Percentiles rank a stretch among this genome's conserved stretches.
phyloP scores from a whole-genome alignment of 1,284 basidiomycete genomes.

The Coniferiporia sulphurascens region DNA sequence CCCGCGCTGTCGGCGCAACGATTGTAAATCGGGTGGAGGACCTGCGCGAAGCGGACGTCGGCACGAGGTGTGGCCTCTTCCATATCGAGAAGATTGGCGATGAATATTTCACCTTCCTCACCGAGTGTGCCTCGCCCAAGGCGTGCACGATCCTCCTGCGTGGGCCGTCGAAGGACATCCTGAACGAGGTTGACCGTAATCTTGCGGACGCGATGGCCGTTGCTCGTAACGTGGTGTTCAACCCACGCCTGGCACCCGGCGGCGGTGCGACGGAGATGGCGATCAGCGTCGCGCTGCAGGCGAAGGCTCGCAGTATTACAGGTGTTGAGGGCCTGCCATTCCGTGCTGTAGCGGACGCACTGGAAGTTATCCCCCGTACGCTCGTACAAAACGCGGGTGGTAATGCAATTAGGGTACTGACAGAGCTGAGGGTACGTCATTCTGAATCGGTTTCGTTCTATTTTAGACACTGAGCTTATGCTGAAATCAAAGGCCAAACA shows the following conservation, averaged over 20 bases:
- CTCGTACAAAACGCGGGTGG: slow-evolving; percentile 95
- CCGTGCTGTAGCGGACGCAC: slow-evolving; percentile 89
- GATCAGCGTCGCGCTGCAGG: slow-evolving; percentile 84
- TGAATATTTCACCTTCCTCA: slow-evolving; percentile 98
- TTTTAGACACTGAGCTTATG: not conserved
- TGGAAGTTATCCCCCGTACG: slow-evolving; percentile 97
- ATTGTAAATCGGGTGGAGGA: slow-evolving; percentile 98
- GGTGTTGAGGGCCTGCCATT: slow-evolving; percentile 91
- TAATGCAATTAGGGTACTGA: slow-evolving; percentile 90
- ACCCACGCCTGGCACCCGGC: slow-evolving; percentile 87
- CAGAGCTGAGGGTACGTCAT: slow-evolving; percentile 72
- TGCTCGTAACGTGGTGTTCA: slow-evolving; percentile 95
- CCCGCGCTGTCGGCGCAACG: slow-evolving; percentile 91
- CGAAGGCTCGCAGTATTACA: slow-evolving; percentile 73
- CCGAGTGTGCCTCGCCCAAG: slow-evolving; percentile 89
- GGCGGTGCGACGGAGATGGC: slow-evolving; percentile 99
- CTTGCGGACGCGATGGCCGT: slow-evolving; percentile 97
- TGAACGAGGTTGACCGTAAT: slow-evolving; percentile 98
- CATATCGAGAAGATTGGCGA: slow-evolving; percentile 97
- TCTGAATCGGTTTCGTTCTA: slow-evolving; percentile 3
- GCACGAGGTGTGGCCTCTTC: slow-evolving; percentile 92
- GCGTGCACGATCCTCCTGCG: slow-evolving; percentile 99
- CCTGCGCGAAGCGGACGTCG: slow-evolving; percentile 87
- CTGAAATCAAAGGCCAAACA: slow-evolving; percentile 78
- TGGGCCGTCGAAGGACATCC: slow-evolving; percentile 95